Evolutionary conservation across 2,329 filamentous ascomycete genomes (phyloP).

Genomic region (Conoideocrella luteorostrata): DNA sequence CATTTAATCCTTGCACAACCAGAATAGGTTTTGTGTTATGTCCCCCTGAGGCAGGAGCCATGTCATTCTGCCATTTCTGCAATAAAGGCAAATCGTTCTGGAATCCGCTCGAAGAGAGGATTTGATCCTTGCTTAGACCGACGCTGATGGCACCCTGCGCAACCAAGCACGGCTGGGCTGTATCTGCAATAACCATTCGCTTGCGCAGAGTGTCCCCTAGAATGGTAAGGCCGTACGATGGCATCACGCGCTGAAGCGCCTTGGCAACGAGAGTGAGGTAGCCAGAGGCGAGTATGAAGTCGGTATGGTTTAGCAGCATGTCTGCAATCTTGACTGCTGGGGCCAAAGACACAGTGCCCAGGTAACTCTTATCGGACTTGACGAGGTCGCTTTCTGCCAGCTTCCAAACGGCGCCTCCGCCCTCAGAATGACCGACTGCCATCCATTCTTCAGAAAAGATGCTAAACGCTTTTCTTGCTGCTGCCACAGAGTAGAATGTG

Average conservation of each 20-base stretch:
- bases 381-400: conserved; percentile 13
- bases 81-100: background rate
- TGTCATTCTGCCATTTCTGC: conserved; percentile 6
- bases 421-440: conserved; percentile 14
- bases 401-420: conserved; percentile 15
- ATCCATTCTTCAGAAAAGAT: conserved; percentile 10
- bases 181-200: conserved; percentile 4
- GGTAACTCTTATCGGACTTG: conserved; percentile 7
- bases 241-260: conserved; percentile 3
- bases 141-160: conserved; percentile 3
- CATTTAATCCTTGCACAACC: conserved; percentile 11
- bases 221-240: conserved; percentile 5
- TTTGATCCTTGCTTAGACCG: background rate
- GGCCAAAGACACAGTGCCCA: conserved; percentile 13
- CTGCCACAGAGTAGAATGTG: conserved; percentile 11
- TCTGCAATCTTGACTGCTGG: conserved; percentile 10
- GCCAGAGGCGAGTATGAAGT: background rate
- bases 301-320: conserved; percentile 1
- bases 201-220: conserved; percentile 3
- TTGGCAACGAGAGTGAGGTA: conserved; percentile 8
- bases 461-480: conserved; percentile 8
- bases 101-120: conserved; percentile 1
- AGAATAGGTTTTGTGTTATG: conserved; percentile 6
- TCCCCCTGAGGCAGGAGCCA: conserved; percentile 7
- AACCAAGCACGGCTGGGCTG: conserved; percentile 6